A percentile compares a stretch with the other conserved stretches of the same genome.
Evolutionary conservation across 2,329 filamentous ascomycete genomes (phyloP).

Genomic region (Claviceps spartinae): DNA sequence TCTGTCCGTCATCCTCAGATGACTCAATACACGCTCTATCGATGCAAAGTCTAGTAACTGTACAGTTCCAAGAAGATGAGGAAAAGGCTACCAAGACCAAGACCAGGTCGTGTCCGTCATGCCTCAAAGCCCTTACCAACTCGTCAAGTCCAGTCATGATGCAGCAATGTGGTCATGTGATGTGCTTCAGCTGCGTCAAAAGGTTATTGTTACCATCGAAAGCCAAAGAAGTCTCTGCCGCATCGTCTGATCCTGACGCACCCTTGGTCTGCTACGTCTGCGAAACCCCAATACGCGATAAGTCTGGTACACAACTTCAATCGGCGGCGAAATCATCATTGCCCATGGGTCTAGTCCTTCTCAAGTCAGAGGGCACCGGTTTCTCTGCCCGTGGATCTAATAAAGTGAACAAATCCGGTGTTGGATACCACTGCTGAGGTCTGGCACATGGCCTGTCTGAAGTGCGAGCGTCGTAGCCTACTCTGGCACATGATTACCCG

Average conservation of each 20-base stretch:
- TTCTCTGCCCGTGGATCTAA: conserved; percentile 82
- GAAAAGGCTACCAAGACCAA: conserved; percentile 30
- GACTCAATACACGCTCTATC: conserved; percentile 60
- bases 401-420: conserved; percentile 62
- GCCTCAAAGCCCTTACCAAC: conserved; percentile 71
- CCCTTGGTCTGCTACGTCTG: conserved; percentile 64
- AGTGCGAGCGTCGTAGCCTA: background rate
- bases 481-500: background rate
- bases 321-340: conserved; percentile 44
- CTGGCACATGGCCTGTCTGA: background rate
- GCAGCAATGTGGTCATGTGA: conserved; percentile 81
- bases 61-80: conserved; percentile 64
- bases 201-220: conserved; percentile 60
- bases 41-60: conserved; percentile 60
- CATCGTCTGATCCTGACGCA: conserved; percentile 31
- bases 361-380: conserved; percentile 79
- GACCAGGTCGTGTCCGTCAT: conserved; percentile 60
- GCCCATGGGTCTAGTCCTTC: conserved; percentile 59
- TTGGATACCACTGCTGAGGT: conserved; percentile 68
- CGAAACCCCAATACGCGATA: conserved; percentile 56
- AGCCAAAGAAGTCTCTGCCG: conserved; percentile 15
- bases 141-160: conserved; percentile 69
- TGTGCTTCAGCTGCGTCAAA: conserved; percentile 72
- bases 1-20: conserved; percentile 62
- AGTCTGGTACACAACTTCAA: conserved; percentile 25